Evolutionary conservation across 2,329 filamentous ascomycete genomes (phyloP).

Genomic region (Lithohypha guttulata): DNA sequence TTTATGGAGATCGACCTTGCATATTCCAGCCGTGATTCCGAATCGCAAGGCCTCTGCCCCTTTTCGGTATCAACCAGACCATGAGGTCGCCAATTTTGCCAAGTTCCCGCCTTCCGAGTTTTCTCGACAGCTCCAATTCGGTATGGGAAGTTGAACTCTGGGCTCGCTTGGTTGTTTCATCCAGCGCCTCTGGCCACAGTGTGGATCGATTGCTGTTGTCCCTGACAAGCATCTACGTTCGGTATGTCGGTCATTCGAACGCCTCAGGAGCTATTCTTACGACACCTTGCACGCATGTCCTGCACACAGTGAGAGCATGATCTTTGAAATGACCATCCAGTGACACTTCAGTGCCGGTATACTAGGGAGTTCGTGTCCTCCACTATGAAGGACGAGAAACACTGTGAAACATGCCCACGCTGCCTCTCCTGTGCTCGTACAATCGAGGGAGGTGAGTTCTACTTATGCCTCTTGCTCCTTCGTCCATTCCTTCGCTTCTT

Average conservation of each 20-base stretch:
- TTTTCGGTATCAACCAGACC: not conserved
- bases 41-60: not conserved
- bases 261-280: constrained; percentile 1
- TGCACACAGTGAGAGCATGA: too few species aligned
- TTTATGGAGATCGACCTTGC: not conserved
- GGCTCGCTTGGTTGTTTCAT: constrained; percentile 7
- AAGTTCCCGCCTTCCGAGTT: constrained; percentile 1
- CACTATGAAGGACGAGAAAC: constrained; percentile 3
- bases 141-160: not conserved
- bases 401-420: constrained; percentile 3
- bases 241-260: not conserved
- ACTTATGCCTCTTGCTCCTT: constrained; percentile 14
- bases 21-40: not conserved
- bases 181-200: not conserved
- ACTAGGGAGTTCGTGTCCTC: not conserved
- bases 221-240: not conserved
- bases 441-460: constrained; percentile 12
- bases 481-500: constrained; percentile 12
- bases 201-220: constrained; percentile 3
- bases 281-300: not conserved
- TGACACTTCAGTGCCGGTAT: not conserved
- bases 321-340: constrained; percentile 8
- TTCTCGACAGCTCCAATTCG: not conserved
- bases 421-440: constrained; percentile 4
- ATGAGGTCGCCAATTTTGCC: too few species aligned